phyloP scores from a whole-genome alignment of 2,329 filamentous ascomycete genomes.

The Fusarium torreyae region DNA sequence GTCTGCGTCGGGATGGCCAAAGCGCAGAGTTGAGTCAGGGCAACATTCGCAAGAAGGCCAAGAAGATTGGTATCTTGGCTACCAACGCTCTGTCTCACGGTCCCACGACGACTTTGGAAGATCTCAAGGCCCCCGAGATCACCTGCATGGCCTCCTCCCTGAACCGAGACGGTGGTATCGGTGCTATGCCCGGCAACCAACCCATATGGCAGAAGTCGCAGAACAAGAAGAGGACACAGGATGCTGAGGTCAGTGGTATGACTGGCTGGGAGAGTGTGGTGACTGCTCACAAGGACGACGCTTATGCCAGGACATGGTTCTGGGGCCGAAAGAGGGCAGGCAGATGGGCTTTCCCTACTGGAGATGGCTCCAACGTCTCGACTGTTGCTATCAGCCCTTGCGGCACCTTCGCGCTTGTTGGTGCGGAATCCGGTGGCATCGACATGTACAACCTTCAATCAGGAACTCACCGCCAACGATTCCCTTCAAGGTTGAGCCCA shows the following conservation, averaged over 20 bases:
- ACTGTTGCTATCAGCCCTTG: conserved; percentile 92
- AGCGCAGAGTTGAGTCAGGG: conserved; percentile 95
- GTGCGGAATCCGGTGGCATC: conserved; percentile 85
- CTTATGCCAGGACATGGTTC: conserved; percentile 94
- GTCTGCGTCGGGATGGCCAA: conserved; percentile 92
- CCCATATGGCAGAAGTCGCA: conserved; percentile 87
- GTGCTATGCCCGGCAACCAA: conserved; percentile 82
- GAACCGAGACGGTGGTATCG: conserved; percentile 95
- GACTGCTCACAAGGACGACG: conserved; percentile 90
- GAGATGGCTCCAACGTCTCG: conserved; percentile 85
- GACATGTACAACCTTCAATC: conserved; percentile 99
- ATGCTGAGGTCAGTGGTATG: conserved; percentile 80
- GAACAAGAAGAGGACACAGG: conserved; percentile 71
- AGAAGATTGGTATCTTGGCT: conserved; percentile 83
- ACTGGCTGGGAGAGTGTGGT: conserved; percentile 98
- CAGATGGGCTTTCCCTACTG: conserved; percentile 91
- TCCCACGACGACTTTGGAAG: conserved; percentile 76
- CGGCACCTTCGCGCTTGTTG: conserved; percentile 92
- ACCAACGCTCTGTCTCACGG: conserved; percentile 70
- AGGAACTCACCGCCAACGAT: conserved; percentile 87
- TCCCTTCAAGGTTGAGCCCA: conserved; percentile 84
- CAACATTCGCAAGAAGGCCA: conserved; percentile 87
- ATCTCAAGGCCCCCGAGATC: conserved; percentile 91
- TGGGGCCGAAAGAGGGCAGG: conserved; percentile 96
- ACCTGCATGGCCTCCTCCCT: conserved; percentile 92